phyloP scores from a whole-genome alignment of 1,284 basidiomycete species.

The Neonothopanus nambi region DNA sequence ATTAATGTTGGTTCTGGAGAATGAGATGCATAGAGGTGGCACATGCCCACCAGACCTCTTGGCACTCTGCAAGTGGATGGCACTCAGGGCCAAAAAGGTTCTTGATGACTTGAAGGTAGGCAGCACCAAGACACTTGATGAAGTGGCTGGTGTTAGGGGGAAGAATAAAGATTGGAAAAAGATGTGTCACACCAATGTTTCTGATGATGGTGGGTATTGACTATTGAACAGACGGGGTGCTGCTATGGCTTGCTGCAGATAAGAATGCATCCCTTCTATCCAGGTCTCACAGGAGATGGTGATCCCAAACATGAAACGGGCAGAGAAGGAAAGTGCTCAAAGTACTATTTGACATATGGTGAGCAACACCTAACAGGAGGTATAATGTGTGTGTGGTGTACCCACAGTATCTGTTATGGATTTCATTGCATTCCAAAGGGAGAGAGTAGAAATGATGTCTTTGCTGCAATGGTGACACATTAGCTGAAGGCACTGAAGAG shows the following conservation, averaged over 20 bases:
- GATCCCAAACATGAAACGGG: slow-evolving; percentile 13
- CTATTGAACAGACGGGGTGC: slow-evolving; percentile 22
- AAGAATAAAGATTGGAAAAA: background rate
- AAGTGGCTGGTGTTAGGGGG: too few relatives aligned
- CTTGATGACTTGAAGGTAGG: background rate
- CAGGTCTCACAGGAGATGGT: slow-evolving; percentile 16
- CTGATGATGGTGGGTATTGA: background rate
- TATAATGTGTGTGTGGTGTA: too few relatives aligned
- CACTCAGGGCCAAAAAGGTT: background rate
- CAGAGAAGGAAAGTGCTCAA: slow-evolving; percentile 5
- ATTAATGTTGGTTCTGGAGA: too few relatives aligned
- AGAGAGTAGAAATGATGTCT: too few relatives aligned
- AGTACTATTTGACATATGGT: too few relatives aligned
- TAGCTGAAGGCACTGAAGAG: too few relatives aligned
- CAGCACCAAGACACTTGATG: background rate
- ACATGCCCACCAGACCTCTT: background rate
- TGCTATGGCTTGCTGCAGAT: slow-evolving; percentile 22
- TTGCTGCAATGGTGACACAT: slow-evolving; percentile 23
- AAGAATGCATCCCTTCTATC: too few relatives aligned
- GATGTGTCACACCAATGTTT: background rate
- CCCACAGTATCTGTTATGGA: too few relatives aligned
- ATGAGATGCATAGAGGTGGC: too few relatives aligned
- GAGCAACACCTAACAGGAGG: too few relatives aligned
- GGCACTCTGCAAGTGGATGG: slow-evolving; percentile 3
- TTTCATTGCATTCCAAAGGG: too few relatives aligned